phyloP scores from a whole-genome alignment of 768 basidiomycete genomes.

The Russula earlei region DNA sequence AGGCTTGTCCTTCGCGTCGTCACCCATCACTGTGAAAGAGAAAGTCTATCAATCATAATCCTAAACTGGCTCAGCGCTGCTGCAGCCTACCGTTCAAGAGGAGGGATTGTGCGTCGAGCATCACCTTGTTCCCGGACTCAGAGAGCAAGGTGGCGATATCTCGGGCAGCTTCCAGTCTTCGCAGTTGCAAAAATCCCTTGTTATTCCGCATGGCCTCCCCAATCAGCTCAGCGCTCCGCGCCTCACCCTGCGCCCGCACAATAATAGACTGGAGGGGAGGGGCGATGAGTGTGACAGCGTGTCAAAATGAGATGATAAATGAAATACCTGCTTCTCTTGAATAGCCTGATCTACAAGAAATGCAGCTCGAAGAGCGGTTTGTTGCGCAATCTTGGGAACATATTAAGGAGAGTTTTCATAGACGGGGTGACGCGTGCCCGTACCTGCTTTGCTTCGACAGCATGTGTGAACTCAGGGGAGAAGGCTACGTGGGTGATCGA shows the following conservation, averaged over 20 bases:
- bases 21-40: constrained; percentile 21
- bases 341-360: constrained; percentile 98
- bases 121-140: constrained; percentile 81
- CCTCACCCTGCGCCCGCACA: constrained; percentile 96
- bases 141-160: constrained; percentile 82
- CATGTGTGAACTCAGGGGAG: constrained; percentile 95
- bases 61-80: too few relatives aligned
- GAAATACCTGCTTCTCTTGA: constrained; percentile 84
- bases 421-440: constrained; percentile 16
- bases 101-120: constrained; percentile 89
- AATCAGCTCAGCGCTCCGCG: constrained; percentile 87
- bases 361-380: constrained; percentile 94
- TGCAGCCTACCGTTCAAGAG: constrained; percentile 67
- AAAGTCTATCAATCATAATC: neutral
- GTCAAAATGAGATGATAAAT: neutral
- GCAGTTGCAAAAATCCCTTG: constrained; percentile 93
- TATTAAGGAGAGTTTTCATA: constrained; percentile 6
- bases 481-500: constrained; percentile 99
- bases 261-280: constrained; percentile 71
- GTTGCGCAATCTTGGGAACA: constrained; percentile 80
- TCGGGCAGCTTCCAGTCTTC: constrained; percentile 89
- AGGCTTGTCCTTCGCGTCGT: constrained; percentile 24
- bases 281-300: constrained; percentile 14
- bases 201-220: constrained; percentile 92
- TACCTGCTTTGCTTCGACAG: constrained; percentile 89